Conservation (phyloP, 345 rosid species). For the Acer campestre region DNA sequence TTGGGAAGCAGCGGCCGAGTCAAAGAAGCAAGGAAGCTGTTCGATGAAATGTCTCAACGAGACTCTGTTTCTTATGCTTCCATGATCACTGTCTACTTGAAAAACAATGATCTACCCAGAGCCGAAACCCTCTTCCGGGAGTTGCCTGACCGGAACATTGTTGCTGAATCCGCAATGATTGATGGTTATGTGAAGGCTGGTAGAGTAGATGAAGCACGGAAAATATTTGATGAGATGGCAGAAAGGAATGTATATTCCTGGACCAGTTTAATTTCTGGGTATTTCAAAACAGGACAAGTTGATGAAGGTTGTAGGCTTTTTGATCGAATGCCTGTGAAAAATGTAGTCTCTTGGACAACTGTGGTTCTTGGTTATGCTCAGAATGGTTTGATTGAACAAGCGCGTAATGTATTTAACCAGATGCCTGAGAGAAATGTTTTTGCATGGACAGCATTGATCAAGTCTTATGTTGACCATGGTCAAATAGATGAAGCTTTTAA, state of each 20-base stretch:
- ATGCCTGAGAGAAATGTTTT: slow-evolving; percentile 44
- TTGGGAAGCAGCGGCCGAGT: slow-evolving; percentile 40
- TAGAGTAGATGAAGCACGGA: slow-evolving; percentile 37
- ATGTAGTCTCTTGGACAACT: slow-evolving; percentile 50
- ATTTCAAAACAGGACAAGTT: slow-evolving; percentile 40
- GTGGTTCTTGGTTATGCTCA: slow-evolving; percentile 49
- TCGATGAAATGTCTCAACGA: slow-evolving; percentile 43
- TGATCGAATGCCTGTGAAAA: slow-evolving; percentile 42
- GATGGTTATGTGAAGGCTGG: slow-evolving; percentile 44
- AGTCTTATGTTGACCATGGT: slow-evolving; percentile 36
- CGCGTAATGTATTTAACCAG: slow-evolving; percentile 35
- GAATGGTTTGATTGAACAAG: slow-evolving; percentile 44
- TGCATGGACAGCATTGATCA: slow-evolving; percentile 51
- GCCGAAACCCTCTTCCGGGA: slow-evolving; percentile 37
- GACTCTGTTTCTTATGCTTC: slow-evolving; percentile 50
- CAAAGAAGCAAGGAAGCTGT: slow-evolving; percentile 40
- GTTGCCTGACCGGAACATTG: slow-evolving; percentile 39
- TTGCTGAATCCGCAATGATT: slow-evolving; percentile 55
- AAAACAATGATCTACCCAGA: slow-evolving; percentile 29
- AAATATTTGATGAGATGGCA: slow-evolving; percentile 42
- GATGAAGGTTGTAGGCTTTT: slow-evolving; percentile 44
- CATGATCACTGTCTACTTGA: slow-evolving; percentile 39
- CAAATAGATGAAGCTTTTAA: slow-evolving; percentile 33
- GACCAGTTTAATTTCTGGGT: slow-evolving; percentile 57
- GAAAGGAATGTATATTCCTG: slow-evolving; percentile 50